A percentile compares a stretch with the other conserved stretches of the same genome.
Conservation (phyloP, 2,329 filamentous ascomycete species). For the Clonostachys sp. region DNA sequence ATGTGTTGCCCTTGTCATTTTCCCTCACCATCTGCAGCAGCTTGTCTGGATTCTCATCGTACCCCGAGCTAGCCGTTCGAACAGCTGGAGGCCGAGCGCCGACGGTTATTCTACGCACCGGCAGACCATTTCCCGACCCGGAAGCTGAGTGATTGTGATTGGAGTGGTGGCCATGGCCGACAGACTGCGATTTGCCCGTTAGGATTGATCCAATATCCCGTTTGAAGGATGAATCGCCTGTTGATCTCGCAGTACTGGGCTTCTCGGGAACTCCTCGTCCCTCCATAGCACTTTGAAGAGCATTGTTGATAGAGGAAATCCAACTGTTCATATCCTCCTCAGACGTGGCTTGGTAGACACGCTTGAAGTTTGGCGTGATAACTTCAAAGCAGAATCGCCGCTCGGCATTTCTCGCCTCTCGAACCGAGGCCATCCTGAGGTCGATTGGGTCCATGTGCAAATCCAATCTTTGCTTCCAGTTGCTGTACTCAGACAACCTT, state of each 20-base stretch:
- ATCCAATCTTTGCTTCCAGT: constrained; percentile 97
- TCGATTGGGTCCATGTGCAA: constrained; percentile 98
- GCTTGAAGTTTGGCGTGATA: constrained; percentile 92
- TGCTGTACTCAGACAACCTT: constrained; percentile 95
- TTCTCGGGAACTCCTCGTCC: constrained; percentile 59
- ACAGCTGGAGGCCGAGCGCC: constrained; percentile 76
- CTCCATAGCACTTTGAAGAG: constrained; percentile 92
- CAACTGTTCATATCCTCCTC: constrained; percentile 98
- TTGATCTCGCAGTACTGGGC: constrained; percentile 27
- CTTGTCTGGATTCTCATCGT: constrained; percentile 79
- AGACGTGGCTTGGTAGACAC: constrained; percentile 95
- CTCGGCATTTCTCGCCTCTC: constrained; percentile 91
- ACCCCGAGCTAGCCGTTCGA: constrained; percentile 64
- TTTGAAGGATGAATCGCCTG: constrained; percentile 55
- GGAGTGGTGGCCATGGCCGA: constrained; percentile 38
- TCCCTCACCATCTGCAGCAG: constrained; percentile 84
- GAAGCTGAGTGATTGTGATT: constrained; percentile 44
- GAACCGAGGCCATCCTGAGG: constrained; percentile 90
- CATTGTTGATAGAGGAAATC: constrained; percentile 96
- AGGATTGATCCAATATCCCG: constrained; percentile 90
- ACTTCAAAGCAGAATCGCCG: constrained; percentile 97
- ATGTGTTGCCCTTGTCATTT: constrained; percentile 85
- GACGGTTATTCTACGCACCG: constrained; percentile 83
- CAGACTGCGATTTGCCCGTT: constrained; percentile 82
- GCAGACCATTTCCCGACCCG: constrained; percentile 45